Conservation (phyloP, 2,329 filamentous ascomycete genomes). For the Metarhizium sp. region DNA sequence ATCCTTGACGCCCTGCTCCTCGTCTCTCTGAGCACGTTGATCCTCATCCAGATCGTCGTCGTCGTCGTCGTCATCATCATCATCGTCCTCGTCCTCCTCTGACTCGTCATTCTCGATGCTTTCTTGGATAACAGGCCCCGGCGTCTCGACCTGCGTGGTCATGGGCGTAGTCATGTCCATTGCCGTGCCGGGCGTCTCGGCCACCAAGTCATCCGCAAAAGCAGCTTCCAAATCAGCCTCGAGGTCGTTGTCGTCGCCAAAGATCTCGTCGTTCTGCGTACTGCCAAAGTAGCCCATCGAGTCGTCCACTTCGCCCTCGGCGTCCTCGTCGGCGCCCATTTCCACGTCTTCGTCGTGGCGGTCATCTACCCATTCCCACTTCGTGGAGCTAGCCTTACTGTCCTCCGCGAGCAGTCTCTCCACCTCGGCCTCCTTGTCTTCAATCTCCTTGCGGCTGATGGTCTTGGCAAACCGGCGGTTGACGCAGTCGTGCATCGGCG, state of each 20-base stretch:
- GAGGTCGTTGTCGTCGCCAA: constrained; percentile 35
- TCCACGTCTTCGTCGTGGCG: constrained; percentile 32
- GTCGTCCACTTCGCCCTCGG: constrained; percentile 37
- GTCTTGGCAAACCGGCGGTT: constrained; percentile 78
- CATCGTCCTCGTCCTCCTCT: constrained; percentile 29
- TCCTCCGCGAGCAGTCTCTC: constrained; percentile 66
- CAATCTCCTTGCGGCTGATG: constrained; percentile 72
- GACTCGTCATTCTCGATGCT: constrained; percentile 33
- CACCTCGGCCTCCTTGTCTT: constrained; percentile 74
- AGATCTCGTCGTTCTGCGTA: constrained; percentile 18
- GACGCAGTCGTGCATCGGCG: constrained; percentile 77
- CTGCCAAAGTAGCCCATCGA: constrained; percentile 28
- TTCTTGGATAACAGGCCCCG: constrained; percentile 32
- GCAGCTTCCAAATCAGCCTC: constrained; percentile 47
- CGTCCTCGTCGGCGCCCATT: constrained; percentile 38
- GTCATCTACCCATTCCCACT: constrained; percentile 57
- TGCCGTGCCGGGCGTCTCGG: constrained; percentile 33
- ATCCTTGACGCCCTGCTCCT: constrained; percentile 44
- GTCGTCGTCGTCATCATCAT: constrained; percentile 35
- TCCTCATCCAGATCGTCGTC: constrained; percentile 47
- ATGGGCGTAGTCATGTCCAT: constrained; percentile 36
- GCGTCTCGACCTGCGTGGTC: constrained; percentile 34
- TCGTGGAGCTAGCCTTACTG: constrained; percentile 46
- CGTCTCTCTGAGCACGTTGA: constrained; percentile 36
- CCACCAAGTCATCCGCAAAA: constrained; percentile 31